Evolutionary conservation across 441 rosid genomes (phyloP), one percentile per base, ranked within the genome.

Genomic region (Breynia disticha): DNA sequence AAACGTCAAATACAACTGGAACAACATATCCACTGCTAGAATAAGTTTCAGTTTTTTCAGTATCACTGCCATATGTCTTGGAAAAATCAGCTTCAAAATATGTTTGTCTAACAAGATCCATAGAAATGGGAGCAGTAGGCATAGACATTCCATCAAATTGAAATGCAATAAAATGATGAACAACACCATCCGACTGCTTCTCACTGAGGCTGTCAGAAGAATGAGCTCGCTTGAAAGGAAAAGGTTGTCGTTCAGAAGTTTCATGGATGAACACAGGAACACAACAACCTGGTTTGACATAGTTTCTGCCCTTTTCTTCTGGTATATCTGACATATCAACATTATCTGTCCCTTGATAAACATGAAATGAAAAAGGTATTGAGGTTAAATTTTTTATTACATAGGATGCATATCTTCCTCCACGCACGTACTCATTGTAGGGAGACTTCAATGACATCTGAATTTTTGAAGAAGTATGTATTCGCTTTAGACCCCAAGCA

Each of bases 1-100:
- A 88, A 74, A 91, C 98, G 78, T 91, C 97, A 70, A 73, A 84
- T 60, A 93, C 86, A 67, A 88, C 95, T 52, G 98, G 95, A 56
- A 81, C 81, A 62, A 82, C 69, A 79, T 78, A 88, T 69, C 95
- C 87, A 64, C 62, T 69, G 19, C 61, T 66, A 6, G 59, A 24
- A 24, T 24, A 24, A 24, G 4, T 58, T 64, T 54, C 61, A 58
- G 63, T 37, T 57, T 61, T 75, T 68, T 45, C 74, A 62, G 63
- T 70, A 61, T 73, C 83, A 59, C 69, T 76, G 56, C 49, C 56
- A 55, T 63, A 76, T 48, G 76, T 72, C 64, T 82, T 86, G 9
- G 97, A 86, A 72, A 93, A 88, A 65, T 86, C 95, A 64, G 84
- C 91, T 80, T 86, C 95, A 66, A 93, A 88, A 72, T 71, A 81